Conservation (phyloP, 2,329 filamentous ascomycete species). For the Cordyceps cateniannulata region DNA sequence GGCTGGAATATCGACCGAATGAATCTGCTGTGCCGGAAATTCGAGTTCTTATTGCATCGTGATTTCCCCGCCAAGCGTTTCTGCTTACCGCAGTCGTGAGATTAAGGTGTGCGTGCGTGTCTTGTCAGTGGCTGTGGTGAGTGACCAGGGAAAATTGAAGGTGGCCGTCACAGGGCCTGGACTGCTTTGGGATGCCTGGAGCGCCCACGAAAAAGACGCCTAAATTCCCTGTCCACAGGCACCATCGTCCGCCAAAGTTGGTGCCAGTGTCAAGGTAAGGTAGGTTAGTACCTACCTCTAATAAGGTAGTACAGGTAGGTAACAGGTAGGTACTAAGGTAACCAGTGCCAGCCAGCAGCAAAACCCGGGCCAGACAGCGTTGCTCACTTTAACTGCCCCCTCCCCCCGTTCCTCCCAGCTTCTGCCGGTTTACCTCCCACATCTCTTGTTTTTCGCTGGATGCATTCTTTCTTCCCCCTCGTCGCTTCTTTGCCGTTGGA, state of each 20-base stretch:
- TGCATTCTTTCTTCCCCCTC: not conserved
- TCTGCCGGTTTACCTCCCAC: conserved; percentile 7
- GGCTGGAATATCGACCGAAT: not conserved
- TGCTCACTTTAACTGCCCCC: conserved; percentile 12
- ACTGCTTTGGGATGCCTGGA: not conserved
- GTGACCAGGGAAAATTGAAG: too few relatives aligned
- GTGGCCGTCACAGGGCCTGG: not conserved
- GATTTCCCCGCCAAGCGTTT: not conserved
- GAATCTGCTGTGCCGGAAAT: not conserved
- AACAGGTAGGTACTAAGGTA: too few relatives aligned
- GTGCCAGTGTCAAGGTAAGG: not conserved
- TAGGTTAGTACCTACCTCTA: too few relatives aligned
- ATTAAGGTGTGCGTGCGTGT: too few relatives aligned
- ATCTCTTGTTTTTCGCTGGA: conserved; percentile 1
- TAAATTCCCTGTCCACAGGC: too few relatives aligned
- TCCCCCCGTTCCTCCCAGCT: conserved; percentile 11
- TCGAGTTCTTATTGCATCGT: not conserved
- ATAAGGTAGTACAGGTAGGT: too few relatives aligned
- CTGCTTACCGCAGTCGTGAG: not conserved
- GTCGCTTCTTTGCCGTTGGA: not conserved
- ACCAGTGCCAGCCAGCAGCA: not conserved
- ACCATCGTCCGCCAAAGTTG: not conserved
- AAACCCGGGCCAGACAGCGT: not conserved
- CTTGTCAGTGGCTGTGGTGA: too few relatives aligned
- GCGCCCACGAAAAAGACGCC: too few relatives aligned